Evolutionary conservation across 2,329 filamentous ascomycete genomes (phyloP).

Genomic region (Penicillium capsulatum): DNA sequence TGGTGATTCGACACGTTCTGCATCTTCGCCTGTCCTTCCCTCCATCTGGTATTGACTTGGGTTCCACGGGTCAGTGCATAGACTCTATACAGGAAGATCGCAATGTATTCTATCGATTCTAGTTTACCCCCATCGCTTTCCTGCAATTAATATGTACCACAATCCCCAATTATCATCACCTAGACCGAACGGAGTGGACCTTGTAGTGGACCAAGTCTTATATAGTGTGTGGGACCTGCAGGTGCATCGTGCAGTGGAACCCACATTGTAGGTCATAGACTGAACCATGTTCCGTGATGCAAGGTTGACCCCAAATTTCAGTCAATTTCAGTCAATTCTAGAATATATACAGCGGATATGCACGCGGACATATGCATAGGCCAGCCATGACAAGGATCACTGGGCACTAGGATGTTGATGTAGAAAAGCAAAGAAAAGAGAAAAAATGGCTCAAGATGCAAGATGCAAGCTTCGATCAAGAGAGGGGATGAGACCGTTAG

Average conservation of each 20-base stretch:
- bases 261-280: too few species aligned
- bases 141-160: not conserved
- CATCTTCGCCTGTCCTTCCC: slow-evolving; percentile 1
- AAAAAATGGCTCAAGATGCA: slow-evolving; percentile 17
- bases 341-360: too few species aligned
- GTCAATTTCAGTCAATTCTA: slow-evolving; percentile 3
- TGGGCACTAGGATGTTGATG: too few species aligned
- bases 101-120: slow-evolving; percentile 13
- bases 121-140: not conserved
- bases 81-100: slow-evolving; percentile 7
- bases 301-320: too few species aligned
- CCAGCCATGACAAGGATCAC: too few species aligned
- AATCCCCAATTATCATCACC: not conserved
- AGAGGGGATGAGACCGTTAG: too few species aligned
- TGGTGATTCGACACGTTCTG: slow-evolving; percentile 1
- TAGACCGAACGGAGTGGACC: too few species aligned
- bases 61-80: slow-evolving; percentile 4
- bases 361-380: too few species aligned
- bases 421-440: not conserved
- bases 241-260: slow-evolving; percentile 1
- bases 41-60: slow-evolving; percentile 5
- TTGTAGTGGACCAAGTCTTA: too few species aligned
- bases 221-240: not conserved
- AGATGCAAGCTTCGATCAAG: not conserved
- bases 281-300: too few species aligned